phyloP scores from a whole-genome alignment of 2,329 filamentous ascomycete species.

The Colletotrichum sp. region DNA sequence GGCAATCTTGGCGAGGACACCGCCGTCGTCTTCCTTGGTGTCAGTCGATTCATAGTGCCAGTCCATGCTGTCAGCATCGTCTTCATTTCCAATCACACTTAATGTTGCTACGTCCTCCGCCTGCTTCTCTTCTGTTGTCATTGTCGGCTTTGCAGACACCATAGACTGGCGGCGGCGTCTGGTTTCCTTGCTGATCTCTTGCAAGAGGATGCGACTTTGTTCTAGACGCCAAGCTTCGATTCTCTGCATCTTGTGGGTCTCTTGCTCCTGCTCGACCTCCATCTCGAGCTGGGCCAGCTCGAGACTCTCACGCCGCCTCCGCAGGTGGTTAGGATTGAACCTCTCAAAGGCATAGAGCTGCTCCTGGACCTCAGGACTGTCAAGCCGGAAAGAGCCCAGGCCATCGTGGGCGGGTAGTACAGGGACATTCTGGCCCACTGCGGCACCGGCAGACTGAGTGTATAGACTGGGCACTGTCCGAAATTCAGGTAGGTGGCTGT shows the following conservation, averaged over 20 bases:
- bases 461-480: conserved; percentile 62
- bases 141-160: conserved; percentile 46
- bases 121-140: conserved; percentile 30
- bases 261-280: conserved; percentile 61
- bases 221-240: conserved; percentile 94
- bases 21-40: conserved; percentile 60
- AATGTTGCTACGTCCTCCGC: conserved; percentile 35
- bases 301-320: conserved; percentile 57
- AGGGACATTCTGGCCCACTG: conserved; percentile 63
- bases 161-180: conserved; percentile 69
- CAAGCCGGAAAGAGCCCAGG: conserved; percentile 79
- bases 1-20: conserved; percentile 82
- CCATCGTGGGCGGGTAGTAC: conserved; percentile 94
- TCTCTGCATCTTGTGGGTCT: conserved; percentile 77
- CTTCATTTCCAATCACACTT: conserved; percentile 30
- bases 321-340: conserved; percentile 75
- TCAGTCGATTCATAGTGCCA: conserved; percentile 56
- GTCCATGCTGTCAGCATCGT: conserved; percentile 46
- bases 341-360: conserved; percentile 89
- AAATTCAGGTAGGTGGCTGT: conserved; percentile 90
- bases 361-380: conserved; percentile 73
- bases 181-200: conserved; percentile 90
- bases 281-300: conserved; percentile 56
- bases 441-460: conserved; percentile 44
- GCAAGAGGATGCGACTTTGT: conserved; percentile 82